Evolutionary conservation across 1,284 basidiomycete species (phyloP).

Genomic region (Marasmius sp.): DNA sequence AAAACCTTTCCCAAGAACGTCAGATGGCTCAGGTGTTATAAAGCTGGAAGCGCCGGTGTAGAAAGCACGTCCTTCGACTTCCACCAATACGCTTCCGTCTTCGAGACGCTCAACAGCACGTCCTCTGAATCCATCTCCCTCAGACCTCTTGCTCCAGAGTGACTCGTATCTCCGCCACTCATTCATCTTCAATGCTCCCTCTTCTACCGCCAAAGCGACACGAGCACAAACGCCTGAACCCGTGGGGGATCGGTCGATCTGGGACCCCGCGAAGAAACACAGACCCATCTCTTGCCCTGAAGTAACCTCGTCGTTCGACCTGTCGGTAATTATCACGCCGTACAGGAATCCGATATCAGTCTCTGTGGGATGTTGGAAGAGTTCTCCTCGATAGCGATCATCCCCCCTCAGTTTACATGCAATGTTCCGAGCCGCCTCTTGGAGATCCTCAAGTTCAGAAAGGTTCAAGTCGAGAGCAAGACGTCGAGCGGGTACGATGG

Average conservation of each 20-base stretch:
- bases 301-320: slow-evolving; percentile 2
- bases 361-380: slow-evolving; percentile 33
- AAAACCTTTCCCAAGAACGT: slow-evolving; percentile 14
- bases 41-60: slow-evolving; percentile 33
- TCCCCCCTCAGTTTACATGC: slow-evolving; percentile 20
- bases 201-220: slow-evolving; percentile 36
- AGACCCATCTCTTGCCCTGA: slow-evolving; percentile 26
- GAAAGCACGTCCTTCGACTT: slow-evolving; percentile 30
- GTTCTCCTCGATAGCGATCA: slow-evolving; percentile 14
- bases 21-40: slow-evolving; percentile 20
- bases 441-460: slow-evolving; percentile 25
- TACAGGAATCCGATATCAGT: slow-evolving; percentile 36
- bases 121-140: slow-evolving; percentile 30
- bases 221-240: slow-evolving; percentile 43
- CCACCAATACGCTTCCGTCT: slow-evolving; percentile 23
- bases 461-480: slow-evolving; percentile 31
- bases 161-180: slow-evolving; percentile 34
- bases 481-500: slow-evolving; percentile 30
- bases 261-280: slow-evolving; percentile 42
- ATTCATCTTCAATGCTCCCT: slow-evolving; percentile 26
- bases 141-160: slow-evolving; percentile 24
- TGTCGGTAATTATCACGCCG: slow-evolving; percentile 38
- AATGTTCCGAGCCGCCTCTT: slow-evolving; percentile 28
- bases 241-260: slow-evolving; percentile 43
- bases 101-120: slow-evolving; percentile 19